A percentile compares a stretch with the other conserved stretches of the same genome.
phyloP scores from a whole-genome alignment of 108 stramenopile genomes.

The Schizochytrium sp. region DNA sequence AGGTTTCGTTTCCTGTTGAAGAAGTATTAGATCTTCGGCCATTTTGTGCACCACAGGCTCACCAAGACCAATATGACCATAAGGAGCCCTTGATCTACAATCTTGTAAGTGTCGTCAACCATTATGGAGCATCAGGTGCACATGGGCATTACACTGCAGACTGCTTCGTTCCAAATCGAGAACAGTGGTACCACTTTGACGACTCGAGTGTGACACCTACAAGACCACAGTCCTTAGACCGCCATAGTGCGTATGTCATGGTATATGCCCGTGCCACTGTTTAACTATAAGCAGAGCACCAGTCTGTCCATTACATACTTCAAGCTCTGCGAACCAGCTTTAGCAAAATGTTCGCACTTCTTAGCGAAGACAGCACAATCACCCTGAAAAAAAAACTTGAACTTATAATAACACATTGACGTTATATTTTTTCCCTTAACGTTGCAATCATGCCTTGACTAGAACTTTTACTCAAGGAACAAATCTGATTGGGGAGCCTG shows the following conservation, averaged over 20 bases:
- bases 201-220: conserved; percentile 6
- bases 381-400: too few relatives aligned
- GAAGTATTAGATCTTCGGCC: conserved; percentile 34
- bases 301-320: too few relatives aligned
- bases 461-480: too few relatives aligned
- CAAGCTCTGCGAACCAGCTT: too few relatives aligned
- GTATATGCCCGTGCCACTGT: neutral
- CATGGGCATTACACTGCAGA: conserved; percentile 66
- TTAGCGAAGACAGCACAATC: too few relatives aligned
- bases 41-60: neutral
- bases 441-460: too few relatives aligned
- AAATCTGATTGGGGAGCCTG: too few relatives aligned
- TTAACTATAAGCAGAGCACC: neutral
- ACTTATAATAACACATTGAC: too few relatives aligned
- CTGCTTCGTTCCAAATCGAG: neutral
- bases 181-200: conserved; percentile 60
- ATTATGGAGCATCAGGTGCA: conserved; percentile 32
- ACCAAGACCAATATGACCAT: neutral
- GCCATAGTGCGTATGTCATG: neutral
- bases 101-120: conserved; percentile 59
- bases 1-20: neutral
- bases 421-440: too few relatives aligned
- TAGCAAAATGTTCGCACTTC: too few relatives aligned
- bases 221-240: neutral
- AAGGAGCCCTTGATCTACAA: conserved; percentile 50